Base-by-base conservation (phyloP, 139 green algal species). In the Tetradesmus lagerheimii region DNA sequence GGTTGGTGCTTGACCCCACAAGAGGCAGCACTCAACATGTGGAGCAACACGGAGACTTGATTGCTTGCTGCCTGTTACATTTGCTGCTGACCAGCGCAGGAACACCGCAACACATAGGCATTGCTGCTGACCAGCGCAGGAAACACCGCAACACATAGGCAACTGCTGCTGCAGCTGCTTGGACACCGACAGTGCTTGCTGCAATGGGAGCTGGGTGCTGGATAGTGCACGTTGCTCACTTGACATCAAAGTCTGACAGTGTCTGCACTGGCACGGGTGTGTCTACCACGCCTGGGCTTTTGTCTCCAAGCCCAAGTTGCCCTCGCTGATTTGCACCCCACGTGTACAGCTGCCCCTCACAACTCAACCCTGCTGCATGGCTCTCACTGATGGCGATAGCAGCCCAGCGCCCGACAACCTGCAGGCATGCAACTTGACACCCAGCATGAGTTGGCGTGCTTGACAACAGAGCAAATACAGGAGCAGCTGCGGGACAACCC, bases 281-380 rank as follows among this genome's bases (percentile, higher is more conserved):
- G 29, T 94, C 92, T 43, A 90, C 89, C 41, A 81, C 84, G 27
- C 93, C 90, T n/a, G 87, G 87, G 41, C 93, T 91, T 11, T 92
- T 90, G 45, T 91, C 80, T 2, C 89, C 80, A 14, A 89, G 62
- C 27, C 95, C 94, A 38, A 96, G 80, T 80, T 96, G 96, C 18
- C 93, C 95, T 20, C 90, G 92, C 71, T 94, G 86, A 81, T 97
- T 98, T 12, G 86, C 34, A 43, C 97, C 97, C 97, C 97, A 99
- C 18, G 95, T 97, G 91, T 95, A 97, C 1, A 97, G 91, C 87
- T 97, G 89, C 15, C 95, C 96, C 67, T 94, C 87, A 25, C 87
- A 92, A 23, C 91, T 96, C 39, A 98, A 91, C 29, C 93, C 97
- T 6, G 94, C 95, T 12, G 92, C 87, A 85, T 98, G 97, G 20